Base-by-base conservation (phyloP, 1,284 basidiomycete species). In the Mrakiaceae sp. region DNA sequence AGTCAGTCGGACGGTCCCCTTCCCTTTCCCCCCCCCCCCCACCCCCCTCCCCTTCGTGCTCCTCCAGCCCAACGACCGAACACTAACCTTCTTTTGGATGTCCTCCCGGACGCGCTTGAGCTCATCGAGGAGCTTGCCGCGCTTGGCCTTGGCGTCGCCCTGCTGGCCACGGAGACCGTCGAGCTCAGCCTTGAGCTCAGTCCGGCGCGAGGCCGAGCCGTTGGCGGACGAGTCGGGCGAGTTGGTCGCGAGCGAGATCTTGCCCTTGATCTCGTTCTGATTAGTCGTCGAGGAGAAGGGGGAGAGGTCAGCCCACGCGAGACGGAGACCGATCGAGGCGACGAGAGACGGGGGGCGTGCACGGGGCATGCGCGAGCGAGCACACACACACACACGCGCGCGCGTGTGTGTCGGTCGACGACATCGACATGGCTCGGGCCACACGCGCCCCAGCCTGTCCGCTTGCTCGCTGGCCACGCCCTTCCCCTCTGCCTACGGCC, bases 111-210 rank as follows among this genome's bases (percentile, higher is more conserved):
- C 74, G 42, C 82, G 72, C 74, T 90, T 90, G 68, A 98, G 78
- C 77, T 96, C 88, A 63, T 94, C 91, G 57, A 87, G 76, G 58
- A 89, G 80, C 78, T 90, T 92, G 46, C 80, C 79, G 67, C 94
- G 81, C 68, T 76, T 74, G 10, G 77, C 77, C 80, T 97, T 98
- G 79, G 79, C 84, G 68, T 81, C 83, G 52, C 88, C 87, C 78
- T 98, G 95, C 71, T 88, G 82, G 43, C 81, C 82, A 54, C 90
- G 86, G 67, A 98, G 82, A 63, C 76, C 71, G 70, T 97, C 89
- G 68, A 97, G 81, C 79, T 98, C 90, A 58, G 85, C 79, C 69
- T 86, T 86, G 66, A 99, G 84, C 63, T 80, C 79, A 61, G 81
- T 83, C 67, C 88, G 83, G 67, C 86, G 82, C 67, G 81, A 78